phyloP scores from a whole-genome alignment of 805 yeast species.

The Zygoascus flipseniorum region DNA sequence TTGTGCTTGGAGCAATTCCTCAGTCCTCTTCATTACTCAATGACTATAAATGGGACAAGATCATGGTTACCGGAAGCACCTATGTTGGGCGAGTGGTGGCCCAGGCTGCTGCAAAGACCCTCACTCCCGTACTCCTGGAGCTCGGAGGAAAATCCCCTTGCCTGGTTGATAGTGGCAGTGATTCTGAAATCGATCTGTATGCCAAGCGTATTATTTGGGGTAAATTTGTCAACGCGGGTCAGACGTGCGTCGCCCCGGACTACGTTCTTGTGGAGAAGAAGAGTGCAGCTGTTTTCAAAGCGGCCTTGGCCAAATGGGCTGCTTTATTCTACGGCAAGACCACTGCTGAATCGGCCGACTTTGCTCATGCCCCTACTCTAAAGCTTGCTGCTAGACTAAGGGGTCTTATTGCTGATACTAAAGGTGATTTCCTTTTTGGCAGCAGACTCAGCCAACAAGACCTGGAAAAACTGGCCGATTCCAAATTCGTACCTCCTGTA shows the following conservation, averaged over 20 bases:
- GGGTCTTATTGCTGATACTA: slow-evolving; percentile 27
- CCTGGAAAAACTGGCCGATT: slow-evolving; percentile 33
- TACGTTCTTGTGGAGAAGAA: slow-evolving; percentile 61
- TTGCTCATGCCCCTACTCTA: slow-evolving; percentile 52
- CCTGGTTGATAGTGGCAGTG: slow-evolving; percentile 45
- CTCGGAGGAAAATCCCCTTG: slow-evolving; percentile 92
- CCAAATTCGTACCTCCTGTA: slow-evolving; percentile 57
- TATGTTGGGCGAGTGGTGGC: slow-evolving; percentile 71
- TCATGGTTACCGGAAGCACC: slow-evolving; percentile 77
- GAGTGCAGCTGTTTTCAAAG: slow-evolving; percentile 44
- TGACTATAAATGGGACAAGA: slow-evolving; percentile 64
- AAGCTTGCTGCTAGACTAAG: slow-evolving; percentile 37
- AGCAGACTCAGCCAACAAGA: slow-evolving; percentile 20
- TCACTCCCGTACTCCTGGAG: slow-evolving; percentile 77
- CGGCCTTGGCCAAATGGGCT: slow-evolving; percentile 33
- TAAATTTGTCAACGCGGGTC: slow-evolving; percentile 74
- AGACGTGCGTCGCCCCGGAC: slow-evolving; percentile 86
- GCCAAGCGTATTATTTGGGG: slow-evolving; percentile 71
- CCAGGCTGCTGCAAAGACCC: slow-evolving; percentile 69
- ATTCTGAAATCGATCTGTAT: slow-evolving; percentile 28
- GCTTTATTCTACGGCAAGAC: slow-evolving; percentile 33
- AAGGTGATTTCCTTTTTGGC: slow-evolving; percentile 34
- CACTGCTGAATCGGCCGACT: slow-evolving; percentile 30
- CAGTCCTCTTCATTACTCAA: slow-evolving; percentile 51
- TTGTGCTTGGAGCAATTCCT: slow-evolving; percentile 65